phyloP scores from a whole-genome alignment of 2,329 filamentous ascomycete genomes.

The Lecanosticta acicola region DNA sequence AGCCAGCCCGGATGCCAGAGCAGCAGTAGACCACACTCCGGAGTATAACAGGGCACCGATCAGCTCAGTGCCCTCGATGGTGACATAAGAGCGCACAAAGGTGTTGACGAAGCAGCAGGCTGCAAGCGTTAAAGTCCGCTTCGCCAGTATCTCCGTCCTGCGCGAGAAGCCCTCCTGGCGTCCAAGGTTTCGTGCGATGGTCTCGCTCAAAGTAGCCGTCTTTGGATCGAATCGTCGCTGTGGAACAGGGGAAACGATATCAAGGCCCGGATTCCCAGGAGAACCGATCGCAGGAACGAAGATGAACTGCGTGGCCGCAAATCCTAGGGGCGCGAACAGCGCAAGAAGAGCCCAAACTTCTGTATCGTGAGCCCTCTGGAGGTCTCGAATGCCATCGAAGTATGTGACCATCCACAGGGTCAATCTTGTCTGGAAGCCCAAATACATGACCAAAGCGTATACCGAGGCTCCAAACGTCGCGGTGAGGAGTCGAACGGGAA shows the following conservation, averaged over 20 bases:
- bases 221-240: constrained; percentile 57
- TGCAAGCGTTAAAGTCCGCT: constrained; percentile 49
- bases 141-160: constrained; percentile 56
- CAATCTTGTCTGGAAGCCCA: constrained; percentile 64
- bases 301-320: constrained; percentile 68
- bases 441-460: constrained; percentile 67
- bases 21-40: constrained; percentile 65
- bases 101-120: constrained; percentile 47
- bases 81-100: constrained; percentile 60
- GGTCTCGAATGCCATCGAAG: constrained; percentile 65
- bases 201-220: constrained; percentile 62
- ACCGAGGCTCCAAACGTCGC: constrained; percentile 64
- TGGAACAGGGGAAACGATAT: constrained; percentile 18
- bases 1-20: constrained; percentile 54
- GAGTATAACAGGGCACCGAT: constrained; percentile 68
- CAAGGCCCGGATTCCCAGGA: constrained; percentile 22
- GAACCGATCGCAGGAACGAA: constrained; percentile 61
- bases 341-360: constrained; percentile 45
- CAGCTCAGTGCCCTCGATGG: constrained; percentile 64
- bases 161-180: constrained; percentile 57
- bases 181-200: constrained; percentile 61
- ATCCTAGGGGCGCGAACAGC: constrained; percentile 61
- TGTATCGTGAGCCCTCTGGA: constrained; percentile 62
- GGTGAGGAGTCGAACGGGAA: constrained; percentile 58
- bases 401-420: constrained; percentile 66